Percentiles rank a stretch among this genome's conserved stretches.
Conservation (phyloP, 2,329 filamentous ascomycete genomes). For the Claviceps citrina region DNA sequence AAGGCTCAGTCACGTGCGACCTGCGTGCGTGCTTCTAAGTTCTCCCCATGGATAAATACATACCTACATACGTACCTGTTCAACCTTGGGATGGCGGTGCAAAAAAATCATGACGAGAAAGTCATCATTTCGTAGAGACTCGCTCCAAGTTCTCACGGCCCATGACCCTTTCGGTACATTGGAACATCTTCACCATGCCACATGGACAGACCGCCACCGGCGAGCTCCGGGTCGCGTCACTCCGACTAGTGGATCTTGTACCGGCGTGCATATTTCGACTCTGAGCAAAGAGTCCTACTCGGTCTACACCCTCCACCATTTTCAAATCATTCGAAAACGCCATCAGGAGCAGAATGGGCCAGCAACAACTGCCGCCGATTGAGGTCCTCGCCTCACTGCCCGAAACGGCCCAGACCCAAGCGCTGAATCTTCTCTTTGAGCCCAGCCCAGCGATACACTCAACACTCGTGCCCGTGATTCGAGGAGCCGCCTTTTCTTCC, state of each 20-base stretch:
- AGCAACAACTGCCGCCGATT: constrained; percentile 37
- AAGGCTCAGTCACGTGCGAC: constrained; percentile 1
- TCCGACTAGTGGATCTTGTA: neutral
- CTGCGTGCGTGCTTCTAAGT: neutral
- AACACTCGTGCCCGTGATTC: constrained; percentile 54
- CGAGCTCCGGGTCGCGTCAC: neutral
- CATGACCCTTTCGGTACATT: neutral
- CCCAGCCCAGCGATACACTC: constrained; percentile 60
- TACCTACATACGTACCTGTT: too few relatives aligned
- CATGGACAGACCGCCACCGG: neutral
- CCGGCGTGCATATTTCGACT: neutral
- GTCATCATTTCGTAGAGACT: too few relatives aligned
- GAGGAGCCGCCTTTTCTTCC: constrained; percentile 37
- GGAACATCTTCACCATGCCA: neutral
- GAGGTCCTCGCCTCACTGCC: constrained; percentile 39
- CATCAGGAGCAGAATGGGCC: constrained; percentile 10
- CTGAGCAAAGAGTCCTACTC: neutral
- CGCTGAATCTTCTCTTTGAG: constrained; percentile 74
- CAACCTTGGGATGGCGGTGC: too few relatives aligned
- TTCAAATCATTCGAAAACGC: neutral
- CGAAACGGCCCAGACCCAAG: constrained; percentile 35
- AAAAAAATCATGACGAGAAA: too few relatives aligned
- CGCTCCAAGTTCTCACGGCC: too few relatives aligned
- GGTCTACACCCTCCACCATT: neutral
- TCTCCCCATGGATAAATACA: too few relatives aligned